Conservation (phyloP, 768 basidiomycete genomes). For the Phlebiopsis flavidoalba region DNA sequence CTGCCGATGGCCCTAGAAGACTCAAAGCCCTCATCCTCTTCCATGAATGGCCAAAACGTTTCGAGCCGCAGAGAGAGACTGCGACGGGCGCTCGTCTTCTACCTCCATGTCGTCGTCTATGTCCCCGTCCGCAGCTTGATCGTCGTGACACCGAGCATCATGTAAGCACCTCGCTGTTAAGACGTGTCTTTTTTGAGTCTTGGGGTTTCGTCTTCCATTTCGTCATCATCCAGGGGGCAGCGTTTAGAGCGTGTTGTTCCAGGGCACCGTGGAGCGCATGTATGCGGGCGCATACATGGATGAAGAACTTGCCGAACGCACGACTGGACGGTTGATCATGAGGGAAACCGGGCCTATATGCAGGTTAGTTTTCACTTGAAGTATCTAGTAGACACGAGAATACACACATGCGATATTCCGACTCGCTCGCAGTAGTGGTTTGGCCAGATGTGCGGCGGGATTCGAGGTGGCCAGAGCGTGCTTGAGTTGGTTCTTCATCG, state of each 20-base stretch:
- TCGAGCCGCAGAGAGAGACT: constrained; percentile 33
- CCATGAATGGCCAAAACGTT: constrained; percentile 42
- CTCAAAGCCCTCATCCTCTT: constrained; percentile 41
- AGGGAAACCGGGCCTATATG: background rate
- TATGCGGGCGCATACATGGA: constrained; percentile 1
- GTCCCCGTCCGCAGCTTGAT: constrained; percentile 26
- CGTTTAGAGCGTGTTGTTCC: constrained; percentile 18
- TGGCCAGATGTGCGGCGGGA: constrained; percentile 8
- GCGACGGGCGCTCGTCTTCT: constrained; percentile 10
- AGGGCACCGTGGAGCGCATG: background rate
- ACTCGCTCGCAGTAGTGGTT: constrained; percentile 6
- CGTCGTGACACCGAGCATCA: constrained; percentile 44
- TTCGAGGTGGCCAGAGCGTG: constrained; percentile 2
- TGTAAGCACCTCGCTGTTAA: constrained; percentile 45
- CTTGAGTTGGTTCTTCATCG: background rate
- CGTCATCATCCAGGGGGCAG: constrained; percentile 38
- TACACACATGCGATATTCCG: constrained; percentile 1
- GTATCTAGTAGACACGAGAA: background rate
- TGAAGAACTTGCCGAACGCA: background rate
- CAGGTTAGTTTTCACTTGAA: background rate
- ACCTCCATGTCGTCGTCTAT: constrained; percentile 21
- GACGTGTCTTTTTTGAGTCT: constrained; percentile 46
- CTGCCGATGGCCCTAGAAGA: constrained; percentile 30
- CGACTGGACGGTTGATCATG: background rate
- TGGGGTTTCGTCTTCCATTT: constrained; percentile 27